Evolutionary conservation across 768 basidiomycete genomes (phyloP).

Genomic region (Harrya chromipes): DNA sequence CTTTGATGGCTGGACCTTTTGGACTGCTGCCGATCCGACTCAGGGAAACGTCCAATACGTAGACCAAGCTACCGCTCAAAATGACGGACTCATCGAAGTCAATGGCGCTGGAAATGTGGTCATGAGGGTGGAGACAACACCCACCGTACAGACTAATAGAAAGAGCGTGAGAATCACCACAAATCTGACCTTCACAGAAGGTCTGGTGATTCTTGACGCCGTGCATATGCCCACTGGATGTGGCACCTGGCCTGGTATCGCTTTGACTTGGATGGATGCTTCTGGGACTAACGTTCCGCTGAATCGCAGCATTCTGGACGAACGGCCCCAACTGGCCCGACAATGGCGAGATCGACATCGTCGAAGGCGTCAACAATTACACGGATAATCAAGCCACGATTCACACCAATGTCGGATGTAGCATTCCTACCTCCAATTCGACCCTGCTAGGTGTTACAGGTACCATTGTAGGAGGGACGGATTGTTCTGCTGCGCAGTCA

Average conservation of each 20-base stretch:
- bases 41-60: constrained; percentile 69
- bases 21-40: constrained; percentile 68
- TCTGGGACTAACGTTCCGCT: neutral
- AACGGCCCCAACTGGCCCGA: constrained; percentile 46
- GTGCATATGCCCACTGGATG: constrained; percentile 90
- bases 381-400: constrained; percentile 81
- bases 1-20: constrained; percentile 83
- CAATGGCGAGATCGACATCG: constrained; percentile 77
- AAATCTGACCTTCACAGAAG: constrained; percentile 54
- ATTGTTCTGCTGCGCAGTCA: constrained; percentile 70
- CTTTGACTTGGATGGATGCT: neutral
- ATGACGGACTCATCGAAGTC: constrained; percentile 59
- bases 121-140: constrained; percentile 88
- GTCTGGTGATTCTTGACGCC: constrained; percentile 77
- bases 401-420: constrained; percentile 73
- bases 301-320: constrained; percentile 43
- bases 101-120: constrained; percentile 73
- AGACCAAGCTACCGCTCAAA: constrained; percentile 54
- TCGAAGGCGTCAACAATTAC: constrained; percentile 81
- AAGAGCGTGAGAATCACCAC: constrained; percentile 79
- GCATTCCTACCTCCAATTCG: constrained; percentile 47
- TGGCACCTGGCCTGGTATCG: constrained; percentile 70
- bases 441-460: constrained; percentile 56
- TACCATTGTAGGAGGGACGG: constrained; percentile 60
- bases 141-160: constrained; percentile 62